Conservation (phyloP, 2,329 filamentous ascomycete species). For the Phaeosphaeriaceae sp. region DNA sequence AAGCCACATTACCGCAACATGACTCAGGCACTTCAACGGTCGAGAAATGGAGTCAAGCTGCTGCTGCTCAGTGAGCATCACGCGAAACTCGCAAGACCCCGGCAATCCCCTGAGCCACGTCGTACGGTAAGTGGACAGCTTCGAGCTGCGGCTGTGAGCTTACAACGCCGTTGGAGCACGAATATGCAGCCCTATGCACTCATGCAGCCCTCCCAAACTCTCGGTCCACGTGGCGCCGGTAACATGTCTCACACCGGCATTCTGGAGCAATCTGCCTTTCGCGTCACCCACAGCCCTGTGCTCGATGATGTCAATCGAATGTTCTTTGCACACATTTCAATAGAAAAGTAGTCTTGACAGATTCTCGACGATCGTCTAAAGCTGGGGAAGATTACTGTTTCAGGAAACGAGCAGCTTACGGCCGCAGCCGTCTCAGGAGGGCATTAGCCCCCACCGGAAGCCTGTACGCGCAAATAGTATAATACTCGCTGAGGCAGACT, state of each 20-base stretch:
- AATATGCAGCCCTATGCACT: conserved; percentile 45
- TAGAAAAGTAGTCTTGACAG: neutral
- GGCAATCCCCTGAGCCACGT: conserved; percentile 16
- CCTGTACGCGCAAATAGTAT: conserved; percentile 13
- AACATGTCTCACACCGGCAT: conserved; percentile 35
- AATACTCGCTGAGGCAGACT: conserved; percentile 11
- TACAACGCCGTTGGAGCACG: conserved; percentile 27
- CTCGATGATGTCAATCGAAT: conserved; percentile 10
- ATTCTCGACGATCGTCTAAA: neutral
- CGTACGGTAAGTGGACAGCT: conserved; percentile 11
- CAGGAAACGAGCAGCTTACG: conserved; percentile 28
- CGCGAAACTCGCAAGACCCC: conserved; percentile 1
- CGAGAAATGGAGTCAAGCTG: neutral
- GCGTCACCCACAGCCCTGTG: conserved; percentile 6
- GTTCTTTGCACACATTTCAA: neutral
- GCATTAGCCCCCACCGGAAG: conserved; percentile 19
- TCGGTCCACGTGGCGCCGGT: conserved; percentile 35
- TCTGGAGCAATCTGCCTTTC: conserved; percentile 8
- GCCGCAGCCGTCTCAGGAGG: conserved; percentile 19
- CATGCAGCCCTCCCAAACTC: conserved; percentile 46
- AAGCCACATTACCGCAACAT: conserved; percentile 2
- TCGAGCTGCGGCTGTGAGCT: conserved; percentile 30
- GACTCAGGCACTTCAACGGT: neutral
- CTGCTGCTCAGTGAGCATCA: neutral
- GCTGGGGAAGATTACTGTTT: conserved; percentile 23